Evolutionary conservation across 352 stramenopile genomes (phyloP).

Genomic region (Globisporangium acanthophoron): DNA sequence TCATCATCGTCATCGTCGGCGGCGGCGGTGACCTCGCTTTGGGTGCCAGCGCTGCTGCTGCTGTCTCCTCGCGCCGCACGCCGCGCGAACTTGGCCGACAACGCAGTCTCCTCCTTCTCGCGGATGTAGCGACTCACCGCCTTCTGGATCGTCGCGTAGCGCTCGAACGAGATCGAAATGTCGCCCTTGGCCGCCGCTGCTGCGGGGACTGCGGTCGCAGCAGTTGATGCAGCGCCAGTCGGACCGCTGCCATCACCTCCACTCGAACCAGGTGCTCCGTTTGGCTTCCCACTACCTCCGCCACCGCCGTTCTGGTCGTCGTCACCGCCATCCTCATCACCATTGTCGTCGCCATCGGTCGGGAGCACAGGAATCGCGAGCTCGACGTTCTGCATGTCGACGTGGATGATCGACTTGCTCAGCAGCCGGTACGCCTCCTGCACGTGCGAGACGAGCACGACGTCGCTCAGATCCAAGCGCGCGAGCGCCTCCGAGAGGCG

Average conservation of each 20-base stretch:
- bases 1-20: conserved; percentile 53
- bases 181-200: conserved; percentile 13
- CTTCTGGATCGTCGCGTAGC: conserved; percentile 78
- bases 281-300: conserved; percentile 6
- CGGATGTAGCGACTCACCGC: conserved; percentile 73
- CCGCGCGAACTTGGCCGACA: conserved; percentile 42
- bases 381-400: conserved; percentile 97
- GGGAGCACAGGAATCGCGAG: conserved; percentile 66
- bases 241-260: neutral
- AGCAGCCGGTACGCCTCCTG: conserved; percentile 96
- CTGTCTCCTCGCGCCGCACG: conserved; percentile 19
- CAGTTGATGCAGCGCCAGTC: neutral
- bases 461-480: conserved; percentile 92
- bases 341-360: conserved; percentile 37
- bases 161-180: conserved; percentile 72
- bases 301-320: conserved; percentile 6
- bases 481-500: conserved; percentile 95
- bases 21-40: conserved; percentile 17
- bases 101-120: conserved; percentile 65
- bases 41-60: neutral
- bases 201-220: neutral
- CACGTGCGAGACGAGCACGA: conserved; percentile 90
- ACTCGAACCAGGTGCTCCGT: neutral
- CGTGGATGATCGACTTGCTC: conserved; percentile 98
- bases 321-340: conserved; percentile 17